phyloP scores from a whole-genome alignment of 1,139 yeast genomes.

The Pneumocystis canis region DNA sequence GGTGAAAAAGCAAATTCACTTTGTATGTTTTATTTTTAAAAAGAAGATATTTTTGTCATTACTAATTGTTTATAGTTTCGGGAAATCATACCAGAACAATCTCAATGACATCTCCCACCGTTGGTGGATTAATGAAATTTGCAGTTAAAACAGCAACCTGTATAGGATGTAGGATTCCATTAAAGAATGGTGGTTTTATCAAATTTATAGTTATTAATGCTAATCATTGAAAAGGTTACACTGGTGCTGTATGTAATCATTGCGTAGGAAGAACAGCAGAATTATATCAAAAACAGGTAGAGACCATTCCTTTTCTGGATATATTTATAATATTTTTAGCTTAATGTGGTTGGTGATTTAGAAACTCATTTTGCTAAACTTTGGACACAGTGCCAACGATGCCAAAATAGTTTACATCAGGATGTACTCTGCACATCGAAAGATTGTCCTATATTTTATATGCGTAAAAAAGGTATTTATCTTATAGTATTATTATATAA shows the following conservation, averaged over 20 bases:
- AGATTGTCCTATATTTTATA: conserved; percentile 93
- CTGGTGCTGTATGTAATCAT: conserved; percentile 70
- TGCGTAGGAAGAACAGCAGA: conserved; percentile 65
- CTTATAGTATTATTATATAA: not conserved
- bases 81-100: conserved; percentile 79
- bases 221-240: conserved; percentile 24
- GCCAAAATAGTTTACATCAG: conserved; percentile 91
- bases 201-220: not conserved
- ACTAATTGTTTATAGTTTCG: conserved; percentile 17
- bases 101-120: conserved; percentile 47
- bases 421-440: conserved; percentile 90
- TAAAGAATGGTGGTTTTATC: conserved; percentile 28
- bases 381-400: conserved; percentile 98
- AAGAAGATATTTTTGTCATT: conserved; percentile 20
- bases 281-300: conserved; percentile 62
- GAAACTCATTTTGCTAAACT: conserved; percentile 74
- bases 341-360: conserved; percentile 40
- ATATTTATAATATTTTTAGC: not conserved
- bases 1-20: conserved; percentile 80
- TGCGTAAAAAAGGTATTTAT: conserved; percentile 61
- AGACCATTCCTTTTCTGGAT: conserved; percentile 29
- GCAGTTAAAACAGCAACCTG: conserved; percentile 82
- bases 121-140: conserved; percentile 79
- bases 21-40: conserved; percentile 15
- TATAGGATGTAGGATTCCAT: conserved; percentile 73